phyloP scores from a whole-genome alignment of 1,284 basidiomycete genomes.

The Apiotrichum akiyoshidainum region DNA sequence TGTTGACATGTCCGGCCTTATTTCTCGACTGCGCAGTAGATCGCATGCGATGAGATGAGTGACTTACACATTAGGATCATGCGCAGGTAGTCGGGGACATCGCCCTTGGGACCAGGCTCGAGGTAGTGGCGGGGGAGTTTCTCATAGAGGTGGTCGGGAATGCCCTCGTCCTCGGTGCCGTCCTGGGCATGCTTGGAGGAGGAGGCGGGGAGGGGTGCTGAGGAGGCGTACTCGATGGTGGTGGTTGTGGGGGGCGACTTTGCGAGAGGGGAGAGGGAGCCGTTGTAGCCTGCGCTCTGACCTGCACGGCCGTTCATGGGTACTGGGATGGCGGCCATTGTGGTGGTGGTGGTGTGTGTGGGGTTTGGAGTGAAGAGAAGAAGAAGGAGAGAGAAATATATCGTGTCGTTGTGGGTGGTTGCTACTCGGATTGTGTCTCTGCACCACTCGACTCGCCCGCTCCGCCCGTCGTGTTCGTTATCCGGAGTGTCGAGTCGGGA shows the following conservation, averaged over 20 bases:
- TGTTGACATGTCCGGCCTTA: too few relatives aligned
- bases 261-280: conserved; percentile 14
- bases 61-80: conserved; percentile 72
- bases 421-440: not conserved
- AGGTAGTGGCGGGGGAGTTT: conserved; percentile 47
- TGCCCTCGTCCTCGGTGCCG: conserved; percentile 33
- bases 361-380: not conserved
- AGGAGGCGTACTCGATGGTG: conserved; percentile 50
- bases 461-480: too few relatives aligned
- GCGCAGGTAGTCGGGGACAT: conserved; percentile 84
- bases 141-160: conserved; percentile 49
- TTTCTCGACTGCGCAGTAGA: not conserved
- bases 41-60: not conserved
- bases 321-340: not conserved
- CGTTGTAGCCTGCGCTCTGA: not conserved
- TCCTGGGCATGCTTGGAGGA: conserved; percentile 34
- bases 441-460: not conserved
- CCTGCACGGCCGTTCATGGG: not conserved
- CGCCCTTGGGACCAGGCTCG: conserved; percentile 28
- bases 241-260: conserved; percentile 11
- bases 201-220: conserved; percentile 42
- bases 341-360: not conserved
- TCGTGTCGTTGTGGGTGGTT: too few relatives aligned
- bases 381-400: not conserved
- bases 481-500: too few relatives aligned